Base-by-base conservation (phyloP, 2,329 filamentous ascomycete species). In the Calonectria leucothoes region DNA sequence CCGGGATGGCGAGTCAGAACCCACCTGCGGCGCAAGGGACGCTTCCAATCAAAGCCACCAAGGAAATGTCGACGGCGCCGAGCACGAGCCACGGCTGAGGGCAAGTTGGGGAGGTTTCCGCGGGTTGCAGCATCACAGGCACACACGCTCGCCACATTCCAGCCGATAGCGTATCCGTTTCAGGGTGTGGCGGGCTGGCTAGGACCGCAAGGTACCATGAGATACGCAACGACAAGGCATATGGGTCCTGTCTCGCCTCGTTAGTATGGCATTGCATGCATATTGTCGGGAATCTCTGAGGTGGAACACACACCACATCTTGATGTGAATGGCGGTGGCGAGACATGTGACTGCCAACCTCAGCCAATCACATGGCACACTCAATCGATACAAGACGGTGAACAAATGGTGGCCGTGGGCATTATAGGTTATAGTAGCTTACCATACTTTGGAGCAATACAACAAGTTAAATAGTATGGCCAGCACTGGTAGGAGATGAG, bases 51-150 rank as follows among this genome's bases (percentile, higher is more conserved):
- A 52, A 42, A 55, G 33, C 25, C 17, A 27, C 29, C 23, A 17
- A 55, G 25, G 3, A 4, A 6, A 23, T 7, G 1, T 51, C 15
- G 31, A 29, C 49, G 65, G 55, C 55, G 39, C 33, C 49, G 57
- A 52, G 68, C 59, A 49, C 35, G 23, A 39, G 27, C 59, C 25
- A 42, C 25, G 6, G 25, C 25, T 25, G 37, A 42, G 8, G 33
- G 31, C 25, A 31, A 57, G 37, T 65, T 72, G 57, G 70, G 70
- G 66, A 72, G 20, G 66, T 69, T 72, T 69, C 70, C 66, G 66
- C 70, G 63, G 51, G 35, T 45, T 45, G 17, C 45, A 35, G n/a
- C 42, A 45, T 27, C 42, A 57, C 29, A 6, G 17, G 23, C 25
- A 57, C 25, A 20, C 14, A 6, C n/a, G 15, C 59, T 70, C 49